These are phyloP conservation scores for Areca catechu DNA, from an alignment of 176 grass and related monocot species.

Conservation along the genomic window DNA sequence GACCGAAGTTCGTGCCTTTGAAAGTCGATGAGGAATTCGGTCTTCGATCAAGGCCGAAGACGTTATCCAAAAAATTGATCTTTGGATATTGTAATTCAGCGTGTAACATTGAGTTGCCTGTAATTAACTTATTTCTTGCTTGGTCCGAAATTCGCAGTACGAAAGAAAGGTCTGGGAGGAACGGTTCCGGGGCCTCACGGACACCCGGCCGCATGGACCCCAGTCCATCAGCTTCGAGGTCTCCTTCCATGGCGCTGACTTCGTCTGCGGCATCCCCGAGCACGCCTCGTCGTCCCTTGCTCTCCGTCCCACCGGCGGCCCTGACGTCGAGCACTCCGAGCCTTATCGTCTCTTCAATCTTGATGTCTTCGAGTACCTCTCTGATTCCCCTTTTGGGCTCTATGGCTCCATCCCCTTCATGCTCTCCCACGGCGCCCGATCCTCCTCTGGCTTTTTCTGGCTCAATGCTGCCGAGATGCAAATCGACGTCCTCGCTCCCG, in stretches of 20 bases:
- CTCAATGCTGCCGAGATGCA: slow-evolving; percentile 97
- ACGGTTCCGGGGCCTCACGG: slow-evolving; percentile 80
- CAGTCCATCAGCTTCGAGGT: slow-evolving; percentile 89
- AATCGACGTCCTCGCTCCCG: slow-evolving; percentile 86
- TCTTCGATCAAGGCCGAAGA: too few species aligned
- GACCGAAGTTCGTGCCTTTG: too few species aligned
- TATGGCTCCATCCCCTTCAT: slow-evolving; percentile 96
- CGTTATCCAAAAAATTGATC: too few species aligned
- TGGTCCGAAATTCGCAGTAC: too few species aligned
- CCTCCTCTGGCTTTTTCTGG: slow-evolving; percentile 91
- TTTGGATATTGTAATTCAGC: too few species aligned
- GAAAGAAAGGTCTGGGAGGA: slow-evolving; percentile 78
- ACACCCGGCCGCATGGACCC: slow-evolving; percentile 64
- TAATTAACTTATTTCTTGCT: too few species aligned
- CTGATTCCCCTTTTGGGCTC: slow-evolving; percentile 79
- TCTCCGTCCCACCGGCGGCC: slow-evolving; percentile 59
- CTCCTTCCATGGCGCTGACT: slow-evolving; percentile 73
- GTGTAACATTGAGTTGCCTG: too few species aligned
- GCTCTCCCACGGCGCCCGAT: slow-evolving; percentile 51
- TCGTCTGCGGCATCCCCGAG: slow-evolving; percentile 91
- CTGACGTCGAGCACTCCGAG: slow-evolving; percentile 68
- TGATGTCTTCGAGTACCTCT: slow-evolving; percentile 84
- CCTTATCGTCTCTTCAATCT: slow-evolving; percentile 93
- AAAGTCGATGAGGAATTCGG: too few species aligned
- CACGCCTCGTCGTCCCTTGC: slow-evolving; percentile 65